Evolutionary conservation across 805 yeast species (phyloP).

Genomic region (Yamadazyma tumulicola): DNA sequence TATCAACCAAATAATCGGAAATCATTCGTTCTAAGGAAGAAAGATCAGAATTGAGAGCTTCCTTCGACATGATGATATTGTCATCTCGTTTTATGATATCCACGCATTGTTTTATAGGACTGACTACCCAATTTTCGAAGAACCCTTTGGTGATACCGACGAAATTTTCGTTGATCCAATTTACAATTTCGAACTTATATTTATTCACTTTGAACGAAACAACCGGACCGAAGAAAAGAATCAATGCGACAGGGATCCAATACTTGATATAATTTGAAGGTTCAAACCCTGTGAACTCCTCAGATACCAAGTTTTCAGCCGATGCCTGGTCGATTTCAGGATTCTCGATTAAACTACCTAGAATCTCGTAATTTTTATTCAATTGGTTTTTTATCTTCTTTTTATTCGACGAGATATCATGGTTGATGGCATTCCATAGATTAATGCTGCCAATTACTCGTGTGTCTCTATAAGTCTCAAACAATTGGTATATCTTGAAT

Average conservation of each 20-base stretch:
- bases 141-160: constrained; percentile 66
- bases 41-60: constrained; percentile 73
- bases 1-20: constrained; percentile 51
- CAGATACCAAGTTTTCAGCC: background rate
- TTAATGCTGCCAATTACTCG: constrained; percentile 5
- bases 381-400: constrained; percentile 19
- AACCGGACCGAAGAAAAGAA: constrained; percentile 52
- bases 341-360: constrained; percentile 12
- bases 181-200: constrained; percentile 49
- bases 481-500: constrained; percentile 16
- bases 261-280: constrained; percentile 33
- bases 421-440: constrained; percentile 16
- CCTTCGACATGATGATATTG: constrained; percentile 66
- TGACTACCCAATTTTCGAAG: constrained; percentile 77
- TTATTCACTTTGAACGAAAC: constrained; percentile 41
- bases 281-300: constrained; percentile 3
- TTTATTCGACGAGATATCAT: constrained; percentile 24
- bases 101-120: constrained; percentile 69
- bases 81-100: constrained; percentile 79
- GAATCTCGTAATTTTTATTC: constrained; percentile 13
- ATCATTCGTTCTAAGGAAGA: constrained; percentile 87
- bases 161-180: constrained; percentile 58
- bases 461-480: constrained; percentile 1
- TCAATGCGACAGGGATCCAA: constrained; percentile 59
- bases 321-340: background rate